Evolutionary conservation across 2,329 filamentous ascomycete species (phyloP).

Genomic region (Microsporum audouinii): DNA sequence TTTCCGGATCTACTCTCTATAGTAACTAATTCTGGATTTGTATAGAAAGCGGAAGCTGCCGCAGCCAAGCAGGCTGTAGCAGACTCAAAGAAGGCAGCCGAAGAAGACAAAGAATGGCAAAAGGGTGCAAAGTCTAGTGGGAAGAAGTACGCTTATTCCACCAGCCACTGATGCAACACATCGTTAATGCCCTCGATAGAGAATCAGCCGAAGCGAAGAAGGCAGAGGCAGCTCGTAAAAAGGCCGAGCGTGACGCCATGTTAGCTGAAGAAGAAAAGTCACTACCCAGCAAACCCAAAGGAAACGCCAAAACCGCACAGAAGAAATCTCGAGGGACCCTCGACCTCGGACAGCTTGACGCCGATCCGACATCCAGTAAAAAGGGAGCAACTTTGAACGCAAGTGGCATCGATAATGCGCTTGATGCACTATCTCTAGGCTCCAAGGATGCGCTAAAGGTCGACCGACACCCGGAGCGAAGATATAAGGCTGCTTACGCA

Average conservation of each 20-base stretch:
- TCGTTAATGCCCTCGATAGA: slow-evolving; percentile 37
- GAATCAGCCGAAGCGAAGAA: slow-evolving; percentile 77
- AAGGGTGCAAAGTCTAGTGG: slow-evolving; percentile 73
- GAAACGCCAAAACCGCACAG: slow-evolving; percentile 36
- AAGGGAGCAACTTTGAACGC: slow-evolving; percentile 58
- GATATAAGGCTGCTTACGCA: slow-evolving; percentile 75
- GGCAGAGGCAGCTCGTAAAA: slow-evolving; percentile 71
- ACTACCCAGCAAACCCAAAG: slow-evolving; percentile 50
- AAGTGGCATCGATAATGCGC: slow-evolving; percentile 81
- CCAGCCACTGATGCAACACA: slow-evolving; percentile 5
- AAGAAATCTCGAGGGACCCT: slow-evolving; percentile 53
- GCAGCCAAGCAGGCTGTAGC: slow-evolving; percentile 65
- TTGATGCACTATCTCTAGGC: slow-evolving; percentile 70
- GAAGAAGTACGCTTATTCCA: slow-evolving; percentile 62
- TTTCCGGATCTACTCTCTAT: neutral
- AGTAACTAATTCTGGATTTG: neutral
- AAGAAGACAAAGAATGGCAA: slow-evolving; percentile 65
- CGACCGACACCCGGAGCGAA: slow-evolving; percentile 76
- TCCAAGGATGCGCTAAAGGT: slow-evolving; percentile 53
- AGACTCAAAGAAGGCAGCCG: slow-evolving; percentile 52
- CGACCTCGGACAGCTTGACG: slow-evolving; percentile 64
- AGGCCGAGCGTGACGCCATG: slow-evolving; percentile 79
- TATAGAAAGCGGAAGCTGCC: slow-evolving; percentile 76
- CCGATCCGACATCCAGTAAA: slow-evolving; percentile 24
- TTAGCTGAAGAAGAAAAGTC: slow-evolving; percentile 70